Evolutionary conservation across 2,329 filamentous ascomycete genomes (phyloP).

Genomic region (Atkinsonella hypoxylon): DNA sequence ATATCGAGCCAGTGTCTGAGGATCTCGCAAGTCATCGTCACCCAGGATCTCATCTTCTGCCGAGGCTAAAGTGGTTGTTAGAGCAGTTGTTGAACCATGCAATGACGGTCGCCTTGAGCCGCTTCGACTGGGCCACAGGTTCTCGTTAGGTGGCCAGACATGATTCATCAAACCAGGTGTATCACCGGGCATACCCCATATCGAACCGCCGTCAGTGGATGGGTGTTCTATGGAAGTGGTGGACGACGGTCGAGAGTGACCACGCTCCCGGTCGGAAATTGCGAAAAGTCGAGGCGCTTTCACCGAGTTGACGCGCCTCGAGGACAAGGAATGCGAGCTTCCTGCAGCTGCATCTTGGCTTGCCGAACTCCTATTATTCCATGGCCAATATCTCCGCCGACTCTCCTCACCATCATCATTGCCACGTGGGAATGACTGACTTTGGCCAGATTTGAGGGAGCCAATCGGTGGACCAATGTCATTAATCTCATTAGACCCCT

Average conservation of each 20-base stretch:
- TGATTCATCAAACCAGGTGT: slow-evolving; percentile 36
- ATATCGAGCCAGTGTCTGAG: slow-evolving; percentile 41
- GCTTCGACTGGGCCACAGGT: slow-evolving; percentile 45
- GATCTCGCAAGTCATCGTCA: slow-evolving; percentile 41
- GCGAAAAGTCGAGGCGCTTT: slow-evolving; percentile 36
- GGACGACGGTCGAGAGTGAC: slow-evolving; percentile 54
- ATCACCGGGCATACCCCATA: slow-evolving; percentile 51
- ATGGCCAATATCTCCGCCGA: slow-evolving; percentile 45
- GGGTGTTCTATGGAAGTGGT: slow-evolving; percentile 61
- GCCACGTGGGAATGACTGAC: slow-evolving; percentile 62
- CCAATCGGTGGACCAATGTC: slow-evolving; percentile 49
- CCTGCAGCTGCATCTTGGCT: slow-evolving; percentile 27
- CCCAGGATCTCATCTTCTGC: slow-evolving; percentile 54
- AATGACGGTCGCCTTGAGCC: slow-evolving; percentile 72
- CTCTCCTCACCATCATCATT: slow-evolving; percentile 44
- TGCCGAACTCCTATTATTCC: slow-evolving; percentile 44
- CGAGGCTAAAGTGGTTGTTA: slow-evolving; percentile 49
- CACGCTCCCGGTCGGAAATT: slow-evolving; percentile 42
- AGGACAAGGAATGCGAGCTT: slow-evolving; percentile 26
- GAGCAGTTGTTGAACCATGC: slow-evolving; percentile 57
- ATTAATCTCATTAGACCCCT: slow-evolving; percentile 34
- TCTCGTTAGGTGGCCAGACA: slow-evolving; percentile 53
- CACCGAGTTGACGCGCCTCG: slow-evolving; percentile 33
- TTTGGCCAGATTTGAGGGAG: slow-evolving; percentile 58
- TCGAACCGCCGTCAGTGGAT: slow-evolving; percentile 66